Percentiles rank a stretch among this genome's conserved stretches.
Evolutionary conservation across 441 rosid species (phyloP).

Genomic region (Omphalea diandra): DNA sequence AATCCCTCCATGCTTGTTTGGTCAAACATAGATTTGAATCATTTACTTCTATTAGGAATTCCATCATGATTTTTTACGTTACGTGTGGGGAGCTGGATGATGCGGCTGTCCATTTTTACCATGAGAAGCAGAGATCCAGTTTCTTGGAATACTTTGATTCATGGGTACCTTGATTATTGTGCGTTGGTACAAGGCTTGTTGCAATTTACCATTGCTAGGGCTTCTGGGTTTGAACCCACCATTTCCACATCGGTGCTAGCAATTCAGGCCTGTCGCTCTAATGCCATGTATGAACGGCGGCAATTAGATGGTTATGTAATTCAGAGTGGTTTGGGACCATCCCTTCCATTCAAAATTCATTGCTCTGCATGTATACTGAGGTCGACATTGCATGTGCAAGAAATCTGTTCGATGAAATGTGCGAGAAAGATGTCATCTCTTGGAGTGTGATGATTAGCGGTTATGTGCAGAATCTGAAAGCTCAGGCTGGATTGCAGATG

Average conservation of each 20-base stretch:
- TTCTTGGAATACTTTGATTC: constrained; percentile 66
- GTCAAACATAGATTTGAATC: constrained; percentile 58
- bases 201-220: constrained; percentile 52
- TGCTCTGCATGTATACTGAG: constrained; percentile 40
- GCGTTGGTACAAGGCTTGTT: constrained; percentile 40
- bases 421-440: constrained; percentile 25
- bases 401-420: constrained; percentile 35
- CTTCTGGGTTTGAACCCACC: constrained; percentile 54
- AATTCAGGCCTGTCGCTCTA: constrained; percentile 41
- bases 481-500: constrained; percentile 24
- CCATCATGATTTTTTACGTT: constrained; percentile 54
- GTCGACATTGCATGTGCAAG: constrained; percentile 28
- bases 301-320: constrained; percentile 47
- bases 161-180: constrained; percentile 49
- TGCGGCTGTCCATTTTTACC: constrained; percentile 39
- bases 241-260: constrained; percentile 57
- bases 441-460: constrained; percentile 36
- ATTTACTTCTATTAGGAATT: constrained; percentile 50
- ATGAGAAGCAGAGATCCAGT: constrained; percentile 50
- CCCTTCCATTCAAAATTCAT: constrained; percentile 54
- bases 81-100: constrained; percentile 46
- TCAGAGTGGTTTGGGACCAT: constrained; percentile 40
- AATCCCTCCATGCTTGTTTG: constrained; percentile 46
- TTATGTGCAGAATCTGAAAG: constrained; percentile 18
- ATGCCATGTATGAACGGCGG: constrained; percentile 27